Conservation (phyloP, 495 filamentous ascomycete genomes). For the Astrocystis sublimbata region DNA sequence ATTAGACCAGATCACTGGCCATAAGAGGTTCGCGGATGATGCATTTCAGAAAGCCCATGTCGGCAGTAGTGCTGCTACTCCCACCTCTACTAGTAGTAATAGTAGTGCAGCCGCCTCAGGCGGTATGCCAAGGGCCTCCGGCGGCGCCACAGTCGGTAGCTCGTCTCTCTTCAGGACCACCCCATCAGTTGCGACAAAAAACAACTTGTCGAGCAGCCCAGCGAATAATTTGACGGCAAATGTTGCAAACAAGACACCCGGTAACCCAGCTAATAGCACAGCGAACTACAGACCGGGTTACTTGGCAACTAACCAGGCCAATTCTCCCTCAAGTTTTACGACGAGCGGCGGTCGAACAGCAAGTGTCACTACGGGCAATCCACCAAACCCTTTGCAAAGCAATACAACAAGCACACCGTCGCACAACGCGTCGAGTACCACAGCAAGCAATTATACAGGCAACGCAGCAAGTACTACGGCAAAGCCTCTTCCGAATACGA, state of each 20-base stretch:
- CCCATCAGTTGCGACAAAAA: neutral
- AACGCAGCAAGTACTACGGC: no score
- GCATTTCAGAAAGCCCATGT: slow-evolving; percentile 8
- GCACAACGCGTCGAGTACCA: no score
- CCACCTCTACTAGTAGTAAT: neutral
- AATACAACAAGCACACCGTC: no score
- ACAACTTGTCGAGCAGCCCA: neutral
- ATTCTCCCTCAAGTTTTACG: neutral
- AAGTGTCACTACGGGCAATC: no score
- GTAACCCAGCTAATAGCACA: neutral
- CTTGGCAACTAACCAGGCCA: neutral
- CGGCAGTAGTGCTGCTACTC: neutral
- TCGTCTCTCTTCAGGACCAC: neutral
- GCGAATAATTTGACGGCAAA: neutral
- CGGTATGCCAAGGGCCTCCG: neutral
- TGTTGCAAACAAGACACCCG: neutral
- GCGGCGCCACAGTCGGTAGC: neutral
- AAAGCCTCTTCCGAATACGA: no score
- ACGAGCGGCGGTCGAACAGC: no score
- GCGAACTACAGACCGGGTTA: neutral
- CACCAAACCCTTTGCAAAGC: no score
- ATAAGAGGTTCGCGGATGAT: slow-evolving; percentile 26
- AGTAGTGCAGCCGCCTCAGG: neutral
- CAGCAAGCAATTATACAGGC: no score
- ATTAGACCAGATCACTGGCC: slow-evolving; percentile 32